These are phyloP conservation scores for Xylaria sp. DNA, from an alignment of 2,329 filamentous ascomycete genomes.

Conservation along the genomic window DNA sequence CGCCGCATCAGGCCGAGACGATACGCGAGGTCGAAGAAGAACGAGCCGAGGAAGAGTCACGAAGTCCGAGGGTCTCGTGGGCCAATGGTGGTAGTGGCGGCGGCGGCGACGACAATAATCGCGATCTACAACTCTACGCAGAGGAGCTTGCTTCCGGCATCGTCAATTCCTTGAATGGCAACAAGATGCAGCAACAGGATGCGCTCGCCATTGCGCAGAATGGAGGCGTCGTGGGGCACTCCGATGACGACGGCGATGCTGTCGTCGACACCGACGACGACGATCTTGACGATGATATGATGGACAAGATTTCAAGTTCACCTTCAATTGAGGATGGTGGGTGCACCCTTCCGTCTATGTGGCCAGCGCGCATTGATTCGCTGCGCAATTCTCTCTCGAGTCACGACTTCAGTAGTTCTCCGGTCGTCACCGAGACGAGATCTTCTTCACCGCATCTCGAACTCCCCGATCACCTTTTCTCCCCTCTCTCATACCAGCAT, in stretches of 20 bases:
- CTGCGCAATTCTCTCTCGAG: conserved; percentile 50
- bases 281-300: conserved; percentile 88
- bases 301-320: conserved; percentile 98
- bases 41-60: conserved; percentile 75
- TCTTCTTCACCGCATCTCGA: conserved; percentile 57
- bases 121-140: conserved; percentile 58
- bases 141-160: conserved; percentile 58
- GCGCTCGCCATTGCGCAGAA: conserved; percentile 70
- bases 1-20: conserved; percentile 86
- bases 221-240: conserved; percentile 61
- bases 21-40: conserved; percentile 84
- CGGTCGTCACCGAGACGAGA: conserved; percentile 50
- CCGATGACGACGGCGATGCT: conserved; percentile 69
- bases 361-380: conserved; percentile 59
- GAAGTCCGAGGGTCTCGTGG: conserved; percentile 70
- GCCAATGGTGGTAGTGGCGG: conserved; percentile 53
- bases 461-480: conserved; percentile 50
- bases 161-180: conserved; percentile 53
- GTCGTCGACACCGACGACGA: conserved; percentile 75
- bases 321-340: conserved; percentile 99
- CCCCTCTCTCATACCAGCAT: conserved; percentile 44
- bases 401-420: conserved; percentile 48
- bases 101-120: conserved; percentile 54
- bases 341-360: conserved; percentile 64
- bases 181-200: conserved; percentile 63